phyloP scores from a whole-genome alignment of 1,284 basidiomycete genomes.

The Leccinum glutinopallens region DNA sequence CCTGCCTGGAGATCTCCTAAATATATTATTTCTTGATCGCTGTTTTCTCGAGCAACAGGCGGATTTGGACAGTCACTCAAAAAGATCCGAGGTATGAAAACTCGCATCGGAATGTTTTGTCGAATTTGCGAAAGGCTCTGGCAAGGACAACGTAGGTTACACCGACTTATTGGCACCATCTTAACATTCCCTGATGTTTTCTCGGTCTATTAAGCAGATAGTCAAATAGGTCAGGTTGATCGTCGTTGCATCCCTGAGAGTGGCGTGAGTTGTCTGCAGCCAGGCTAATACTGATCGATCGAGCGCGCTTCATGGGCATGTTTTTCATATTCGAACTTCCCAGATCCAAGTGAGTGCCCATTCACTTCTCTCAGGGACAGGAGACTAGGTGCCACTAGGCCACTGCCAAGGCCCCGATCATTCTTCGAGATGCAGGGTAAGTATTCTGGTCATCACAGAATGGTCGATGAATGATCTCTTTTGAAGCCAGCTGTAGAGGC shows the following conservation, averaged over 20 bases:
- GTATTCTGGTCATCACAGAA: not conserved
- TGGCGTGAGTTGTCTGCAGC: not conserved
- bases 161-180: not conserved
- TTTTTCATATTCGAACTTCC: not conserved
- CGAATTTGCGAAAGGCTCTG: not conserved
- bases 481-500: not conserved
- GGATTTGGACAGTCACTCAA: no score
- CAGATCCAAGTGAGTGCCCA: not conserved
- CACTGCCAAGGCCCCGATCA: not conserved
- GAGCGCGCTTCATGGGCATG: not conserved
- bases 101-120: no score
- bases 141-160: not conserved
- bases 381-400: not conserved
- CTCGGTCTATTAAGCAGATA: not conserved
- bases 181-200: not conserved
- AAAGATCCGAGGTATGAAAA: no score
- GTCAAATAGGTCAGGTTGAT: not conserved
- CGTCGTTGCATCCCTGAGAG: not conserved
- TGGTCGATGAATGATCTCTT: not conserved
- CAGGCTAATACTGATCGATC: not conserved
- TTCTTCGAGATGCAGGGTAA: not conserved
- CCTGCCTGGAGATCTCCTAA: no score
- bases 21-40: no score
- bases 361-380: not conserved
- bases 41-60: no score